A percentile compares a stretch with the other conserved stretches of the same genome.
phyloP scores from a whole-genome alignment of 2,329 filamentous ascomycete genomes.

The Cladorrhinum sp. region DNA sequence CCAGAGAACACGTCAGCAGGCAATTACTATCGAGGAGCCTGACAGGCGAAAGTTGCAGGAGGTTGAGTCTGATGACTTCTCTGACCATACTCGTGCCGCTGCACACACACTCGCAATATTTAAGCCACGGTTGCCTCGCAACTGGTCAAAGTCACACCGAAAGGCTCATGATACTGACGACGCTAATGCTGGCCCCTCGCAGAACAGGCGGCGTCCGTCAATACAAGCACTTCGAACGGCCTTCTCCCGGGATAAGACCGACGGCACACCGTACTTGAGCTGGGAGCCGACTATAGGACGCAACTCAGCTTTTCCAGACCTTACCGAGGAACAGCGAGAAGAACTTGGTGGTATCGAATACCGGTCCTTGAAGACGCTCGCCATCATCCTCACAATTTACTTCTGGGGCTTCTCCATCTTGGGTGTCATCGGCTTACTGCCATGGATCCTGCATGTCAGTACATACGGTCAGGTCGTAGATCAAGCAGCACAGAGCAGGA shows the following conservation, averaged over 20 bases:
- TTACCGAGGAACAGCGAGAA: constrained; percentile 88
- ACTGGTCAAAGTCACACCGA: constrained; percentile 38
- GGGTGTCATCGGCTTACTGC: constrained; percentile 68
- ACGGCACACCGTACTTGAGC: constrained; percentile 80
- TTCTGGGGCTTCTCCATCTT: constrained; percentile 81
- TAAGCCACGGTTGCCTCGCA: constrained; percentile 6
- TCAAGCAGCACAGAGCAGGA: constrained; percentile 57
- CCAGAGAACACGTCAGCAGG: constrained; percentile 39
- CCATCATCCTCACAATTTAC: constrained; percentile 73
- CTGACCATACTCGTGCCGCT: constrained; percentile 43
- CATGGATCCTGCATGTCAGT: constrained; percentile 69
- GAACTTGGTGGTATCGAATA: constrained; percentile 97
- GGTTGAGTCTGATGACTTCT: constrained; percentile 40
- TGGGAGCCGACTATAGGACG: constrained; percentile 89
- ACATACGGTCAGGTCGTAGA: constrained; percentile 66
- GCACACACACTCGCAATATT: constrained; percentile 37
- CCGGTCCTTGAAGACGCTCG: constrained; percentile 81
- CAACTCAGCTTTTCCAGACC: constrained; percentile 86
- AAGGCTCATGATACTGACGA: constrained; percentile 35
- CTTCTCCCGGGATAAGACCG: constrained; percentile 52
- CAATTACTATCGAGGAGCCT: constrained; percentile 67
- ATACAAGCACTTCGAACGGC: constrained; percentile 57
- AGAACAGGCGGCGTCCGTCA: constrained; percentile 43
- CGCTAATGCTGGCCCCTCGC: constrained; percentile 12
- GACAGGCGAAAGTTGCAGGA: constrained; percentile 41